phyloP scores from a whole-genome alignment of 257 asterid genomes.

The Przewalskia tangutica region DNA sequence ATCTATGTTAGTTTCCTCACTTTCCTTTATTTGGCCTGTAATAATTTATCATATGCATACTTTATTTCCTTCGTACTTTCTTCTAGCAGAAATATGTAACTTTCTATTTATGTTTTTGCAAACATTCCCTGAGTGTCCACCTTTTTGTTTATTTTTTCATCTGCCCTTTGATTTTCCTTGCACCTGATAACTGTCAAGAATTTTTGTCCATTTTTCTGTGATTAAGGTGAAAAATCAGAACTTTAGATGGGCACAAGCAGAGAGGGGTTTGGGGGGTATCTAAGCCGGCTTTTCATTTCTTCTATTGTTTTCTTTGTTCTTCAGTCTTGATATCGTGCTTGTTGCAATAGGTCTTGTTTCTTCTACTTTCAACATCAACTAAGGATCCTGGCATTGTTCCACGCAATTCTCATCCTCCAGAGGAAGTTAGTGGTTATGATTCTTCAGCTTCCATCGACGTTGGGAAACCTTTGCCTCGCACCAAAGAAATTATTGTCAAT shows the following conservation, averaged over 20 bases:
- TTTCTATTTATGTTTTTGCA: background rate
- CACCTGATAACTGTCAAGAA: background rate
- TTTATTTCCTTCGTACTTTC: background rate
- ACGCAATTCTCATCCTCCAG: constrained; percentile 50
- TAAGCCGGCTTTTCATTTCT: background rate
- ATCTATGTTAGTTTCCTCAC: constrained; percentile 39
- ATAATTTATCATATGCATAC: background rate
- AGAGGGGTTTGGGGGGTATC: background rate
- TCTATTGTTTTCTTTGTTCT: background rate
- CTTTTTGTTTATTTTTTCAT: background rate
- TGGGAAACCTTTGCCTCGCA: constrained; percentile 31
- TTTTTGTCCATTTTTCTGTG: background rate
- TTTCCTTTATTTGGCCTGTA: background rate
- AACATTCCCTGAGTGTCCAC: background rate
- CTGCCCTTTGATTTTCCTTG: background rate
- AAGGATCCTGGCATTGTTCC: constrained; percentile 82
- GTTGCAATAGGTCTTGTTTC: constrained; percentile 17
- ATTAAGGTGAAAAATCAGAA: background rate
- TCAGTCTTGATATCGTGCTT: background rate
- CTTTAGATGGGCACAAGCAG: too few relatives aligned
- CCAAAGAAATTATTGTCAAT: constrained; percentile 45
- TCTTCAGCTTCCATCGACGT: constrained; percentile 23
- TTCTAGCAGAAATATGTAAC: background rate
- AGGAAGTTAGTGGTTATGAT: constrained; percentile 19
- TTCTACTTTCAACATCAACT: constrained; percentile 57